phyloP scores from a whole-genome alignment of 2,329 filamentous ascomycete species.

The Neobulgaria alba region DNA sequence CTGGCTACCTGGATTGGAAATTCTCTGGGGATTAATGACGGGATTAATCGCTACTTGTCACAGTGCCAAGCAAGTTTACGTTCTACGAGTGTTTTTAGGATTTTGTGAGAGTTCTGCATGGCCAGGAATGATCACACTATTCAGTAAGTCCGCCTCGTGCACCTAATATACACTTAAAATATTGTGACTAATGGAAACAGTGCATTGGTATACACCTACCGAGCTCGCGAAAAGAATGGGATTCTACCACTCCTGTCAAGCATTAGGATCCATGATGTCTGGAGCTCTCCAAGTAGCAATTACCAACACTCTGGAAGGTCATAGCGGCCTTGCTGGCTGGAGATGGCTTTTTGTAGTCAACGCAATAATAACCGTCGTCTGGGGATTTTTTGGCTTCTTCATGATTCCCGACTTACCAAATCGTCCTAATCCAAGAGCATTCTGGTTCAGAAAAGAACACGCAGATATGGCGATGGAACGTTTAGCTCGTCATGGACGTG shows the following conservation, averaged over 20 bases:
- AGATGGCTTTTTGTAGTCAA: too few species aligned
- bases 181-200: too few species aligned
- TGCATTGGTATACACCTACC: constrained; percentile 26
- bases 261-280: constrained; percentile 27
- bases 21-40: constrained; percentile 6
- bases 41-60: constrained; percentile 44
- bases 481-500: constrained; percentile 35
- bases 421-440: constrained; percentile 30
- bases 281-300: constrained; percentile 46
- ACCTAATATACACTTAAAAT: too few species aligned
- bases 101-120: too few species aligned
- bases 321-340: constrained; percentile 40
- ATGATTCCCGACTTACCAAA: constrained; percentile 17
- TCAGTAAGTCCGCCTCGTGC: constrained; percentile 31
- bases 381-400: constrained; percentile 21
- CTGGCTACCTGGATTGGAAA: constrained; percentile 5
- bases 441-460: constrained; percentile 38
- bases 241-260: constrained; percentile 13
- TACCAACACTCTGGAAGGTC: constrained; percentile 22
- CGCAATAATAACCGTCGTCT: constrained; percentile 28
- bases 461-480: constrained; percentile 35
- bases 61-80: constrained; percentile 52
- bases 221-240: constrained; percentile 20
- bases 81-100: constrained; percentile 46
- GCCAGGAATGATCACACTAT: constrained; percentile 33